Evolutionary conservation across 2,329 filamentous ascomycete species (phyloP).

Genomic region (Xylaria sp.): DNA sequence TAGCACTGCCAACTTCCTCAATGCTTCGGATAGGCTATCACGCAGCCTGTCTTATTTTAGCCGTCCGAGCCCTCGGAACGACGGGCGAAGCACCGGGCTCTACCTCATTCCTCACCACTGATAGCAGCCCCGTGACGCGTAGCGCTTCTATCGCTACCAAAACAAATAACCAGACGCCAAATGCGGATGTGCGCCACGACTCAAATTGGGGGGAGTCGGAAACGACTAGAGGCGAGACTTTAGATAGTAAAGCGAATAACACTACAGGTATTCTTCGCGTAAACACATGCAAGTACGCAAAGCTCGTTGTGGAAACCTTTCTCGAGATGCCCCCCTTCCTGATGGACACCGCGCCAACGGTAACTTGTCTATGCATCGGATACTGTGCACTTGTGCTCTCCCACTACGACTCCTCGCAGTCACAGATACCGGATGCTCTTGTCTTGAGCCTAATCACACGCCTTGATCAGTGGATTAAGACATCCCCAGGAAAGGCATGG

Average conservation of each 20-base stretch:
- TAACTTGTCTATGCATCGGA: constrained; percentile 49
- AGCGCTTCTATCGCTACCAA: constrained; percentile 16
- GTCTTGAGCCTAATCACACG: constrained; percentile 47
- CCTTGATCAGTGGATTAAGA: constrained; percentile 48
- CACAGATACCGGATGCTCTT: constrained; percentile 46
- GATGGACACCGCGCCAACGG: constrained; percentile 48
- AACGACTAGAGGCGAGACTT: not conserved
- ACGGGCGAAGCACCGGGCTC: constrained; percentile 47
- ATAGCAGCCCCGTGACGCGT: constrained; percentile 20
- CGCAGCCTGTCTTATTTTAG: constrained; percentile 51
- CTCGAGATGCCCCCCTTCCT: constrained; percentile 49
- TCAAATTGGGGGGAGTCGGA: constrained; percentile 4
- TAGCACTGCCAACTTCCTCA: constrained; percentile 50
- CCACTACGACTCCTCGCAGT: constrained; percentile 49
- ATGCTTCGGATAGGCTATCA: constrained; percentile 52
- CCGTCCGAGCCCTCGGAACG: constrained; percentile 48
- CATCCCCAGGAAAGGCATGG: constrained; percentile 49
- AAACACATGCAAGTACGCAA: constrained; percentile 48
- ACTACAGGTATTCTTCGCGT: constrained; percentile 36
- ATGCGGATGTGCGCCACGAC: constrained; percentile 2
- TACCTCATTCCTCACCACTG: constrained; percentile 46
- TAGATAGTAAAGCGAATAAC: constrained; percentile 9
- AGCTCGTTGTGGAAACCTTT: constrained; percentile 49
- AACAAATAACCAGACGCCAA: constrained; percentile 17
- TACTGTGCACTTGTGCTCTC: constrained; percentile 51